Evolutionary conservation across 140 eudicot species (phyloP), one percentile per base, ranked within the genome.

Genomic region (Anethum foeniculum): DNA sequence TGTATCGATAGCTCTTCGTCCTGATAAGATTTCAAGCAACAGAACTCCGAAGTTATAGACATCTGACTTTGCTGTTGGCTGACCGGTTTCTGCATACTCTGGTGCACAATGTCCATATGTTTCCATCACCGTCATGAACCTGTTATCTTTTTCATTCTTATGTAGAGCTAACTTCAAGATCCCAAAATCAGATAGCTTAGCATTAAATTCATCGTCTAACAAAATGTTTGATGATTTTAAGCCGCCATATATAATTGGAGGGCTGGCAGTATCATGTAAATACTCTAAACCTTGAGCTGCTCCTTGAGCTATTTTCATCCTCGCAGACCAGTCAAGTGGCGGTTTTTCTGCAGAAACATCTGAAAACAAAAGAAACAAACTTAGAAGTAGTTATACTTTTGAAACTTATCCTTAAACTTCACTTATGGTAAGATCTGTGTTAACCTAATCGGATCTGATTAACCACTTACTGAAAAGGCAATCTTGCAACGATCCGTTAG

Each of bases 51-150:
- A 88, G 88, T 89, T 88, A 14, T 88, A 88, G 30, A 88, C 89
- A n/a, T 88, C 88, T 0, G 91, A 84, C 76, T 86, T 88, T 21
- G 88, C 41, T 77, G 91, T 88, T 82, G 86, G 75, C 36, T 85
- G 80, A 23, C 91, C 91, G 8, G 91, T 88, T 83, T 85, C 46
- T 30, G 89, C 91, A 58, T 86, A 86, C 77, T 86, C 91, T 13
- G 91, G 91, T 41, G 91, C 91, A 65, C 89, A 88, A 81, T 88
- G 82, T 56, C 91, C 91, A 32, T 88, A 88, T 18, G 91, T 86
- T 58, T 87, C 91, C 91, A 88, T 88, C 23, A 89, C 91, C 86
- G 82, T 88, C 16, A 87, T 88, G 32, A 88, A 83, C 76, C 81
- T 77, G 51, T 80, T 88, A 32, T 88, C 82, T 34, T 80, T 81